Evolutionary conservation across 192 early-diverging fungal genomes (phyloP).

Genomic region (Entomortierella parvispora): DNA sequence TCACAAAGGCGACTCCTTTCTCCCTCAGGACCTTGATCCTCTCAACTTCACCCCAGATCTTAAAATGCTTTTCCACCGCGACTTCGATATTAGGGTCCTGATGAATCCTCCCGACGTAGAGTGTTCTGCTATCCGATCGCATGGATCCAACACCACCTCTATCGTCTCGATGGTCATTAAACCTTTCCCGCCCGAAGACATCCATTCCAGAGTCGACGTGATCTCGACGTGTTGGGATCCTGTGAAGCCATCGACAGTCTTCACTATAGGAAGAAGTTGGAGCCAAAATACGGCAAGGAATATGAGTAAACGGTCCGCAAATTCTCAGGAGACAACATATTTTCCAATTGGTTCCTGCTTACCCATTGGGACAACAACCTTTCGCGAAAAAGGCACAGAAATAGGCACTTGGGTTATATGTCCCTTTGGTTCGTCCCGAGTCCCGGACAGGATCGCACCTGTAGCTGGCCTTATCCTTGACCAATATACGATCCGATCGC

Average conservation of each 20-base stretch:
- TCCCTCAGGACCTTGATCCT: slow-evolving; percentile 71
- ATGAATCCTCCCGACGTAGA: slow-evolving; percentile 78
- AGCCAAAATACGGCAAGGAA: too few species aligned
- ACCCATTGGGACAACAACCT: slow-evolving; percentile 82
- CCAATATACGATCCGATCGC: not conserved
- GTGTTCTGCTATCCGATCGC: slow-evolving; percentile 73
- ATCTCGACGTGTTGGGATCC: slow-evolving; percentile 58
- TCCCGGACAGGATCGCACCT: slow-evolving; percentile 73
- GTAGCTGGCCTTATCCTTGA: slow-evolving; percentile 63
- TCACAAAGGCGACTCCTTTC: slow-evolving; percentile 87
- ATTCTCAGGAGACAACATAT: not conserved
- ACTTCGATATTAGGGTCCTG: slow-evolving; percentile 54
- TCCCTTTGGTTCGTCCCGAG: slow-evolving; percentile 74
- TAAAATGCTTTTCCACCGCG: slow-evolving; percentile 73
- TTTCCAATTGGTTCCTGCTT: slow-evolving; percentile 1
- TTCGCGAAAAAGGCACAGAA: slow-evolving; percentile 90
- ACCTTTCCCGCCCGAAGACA: slow-evolving; percentile 85
- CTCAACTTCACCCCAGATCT: slow-evolving; percentile 81
- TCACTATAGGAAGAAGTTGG: slow-evolving; percentile 21
- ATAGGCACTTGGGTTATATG: slow-evolving; percentile 65
- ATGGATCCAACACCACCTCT: slow-evolving; percentile 83
- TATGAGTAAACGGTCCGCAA: too few species aligned
- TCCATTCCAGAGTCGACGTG: slow-evolving; percentile 71
- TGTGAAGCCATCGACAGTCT: slow-evolving; percentile 63
- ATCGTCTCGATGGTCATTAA: slow-evolving; percentile 66